Evolutionary conservation across 164 flowering plant genomes (phyloP).

Genomic region (Annona squamosa): DNA sequence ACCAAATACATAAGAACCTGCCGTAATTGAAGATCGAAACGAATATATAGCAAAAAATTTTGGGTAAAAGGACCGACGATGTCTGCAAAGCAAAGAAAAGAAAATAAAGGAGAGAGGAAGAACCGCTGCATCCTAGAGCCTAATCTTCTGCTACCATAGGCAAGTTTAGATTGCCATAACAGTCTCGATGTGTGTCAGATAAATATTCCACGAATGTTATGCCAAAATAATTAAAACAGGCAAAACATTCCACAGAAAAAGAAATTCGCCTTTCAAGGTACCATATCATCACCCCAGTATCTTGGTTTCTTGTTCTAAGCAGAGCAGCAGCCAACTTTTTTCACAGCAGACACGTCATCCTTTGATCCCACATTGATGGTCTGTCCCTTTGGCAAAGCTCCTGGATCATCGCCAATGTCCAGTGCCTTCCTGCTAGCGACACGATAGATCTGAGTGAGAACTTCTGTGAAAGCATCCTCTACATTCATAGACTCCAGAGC

Average conservation of each 20-base stretch:
- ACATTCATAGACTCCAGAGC: slow-evolving; percentile 73
- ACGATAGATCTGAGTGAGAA: slow-evolving; percentile 59
- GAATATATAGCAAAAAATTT: slow-evolving; percentile 4
- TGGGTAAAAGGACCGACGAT: not conserved
- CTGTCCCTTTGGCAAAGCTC: slow-evolving; percentile 67
- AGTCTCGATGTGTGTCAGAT: not conserved
- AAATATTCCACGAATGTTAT: slow-evolving; percentile 4
- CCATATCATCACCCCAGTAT: not conserved
- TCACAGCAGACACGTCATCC: slow-evolving; percentile 81
- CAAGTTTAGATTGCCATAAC: slow-evolving; percentile 3
- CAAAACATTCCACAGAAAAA: not conserved
- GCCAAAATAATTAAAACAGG: not conserved
- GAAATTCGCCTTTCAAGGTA: not conserved
- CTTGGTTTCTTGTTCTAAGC: slow-evolving; percentile 17
- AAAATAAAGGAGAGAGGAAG: not conserved
- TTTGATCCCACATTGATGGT: slow-evolving; percentile 57
- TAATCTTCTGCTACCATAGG: slow-evolving; percentile 4
- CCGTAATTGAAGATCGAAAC: slow-evolving; percentile 4
- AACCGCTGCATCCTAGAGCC: slow-evolving; percentile 6
- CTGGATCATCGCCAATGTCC: slow-evolving; percentile 62
- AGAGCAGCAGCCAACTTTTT: slow-evolving; percentile 67
- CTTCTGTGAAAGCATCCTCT: slow-evolving; percentile 72
- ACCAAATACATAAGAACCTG: slow-evolving; percentile 14
- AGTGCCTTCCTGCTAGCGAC: slow-evolving; percentile 72
- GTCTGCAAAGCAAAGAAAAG: not conserved